Conservation (phyloP, 2,329 filamentous ascomycete species). For the Thelonectria olida region DNA sequence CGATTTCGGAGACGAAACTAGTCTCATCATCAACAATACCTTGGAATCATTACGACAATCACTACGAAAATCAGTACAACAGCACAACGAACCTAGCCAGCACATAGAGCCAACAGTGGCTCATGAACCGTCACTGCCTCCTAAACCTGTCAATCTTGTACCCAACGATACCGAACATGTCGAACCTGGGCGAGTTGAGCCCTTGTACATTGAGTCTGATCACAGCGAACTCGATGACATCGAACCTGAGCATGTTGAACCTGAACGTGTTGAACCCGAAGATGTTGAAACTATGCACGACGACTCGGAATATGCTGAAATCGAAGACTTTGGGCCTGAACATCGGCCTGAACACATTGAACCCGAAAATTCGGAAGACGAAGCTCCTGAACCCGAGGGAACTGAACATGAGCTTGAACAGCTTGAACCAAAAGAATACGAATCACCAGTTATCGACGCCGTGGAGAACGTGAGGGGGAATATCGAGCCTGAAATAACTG, state of each 20-base stretch:
- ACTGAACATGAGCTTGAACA: neutral
- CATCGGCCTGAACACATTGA: neutral
- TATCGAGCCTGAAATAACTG: neutral
- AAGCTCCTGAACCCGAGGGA: neutral
- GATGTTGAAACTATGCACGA: neutral
- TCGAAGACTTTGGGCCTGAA: neutral
- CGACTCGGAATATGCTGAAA: neutral
- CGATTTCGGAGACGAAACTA: constrained; percentile 65
- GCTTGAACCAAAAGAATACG: neutral
- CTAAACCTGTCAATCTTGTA: constrained; percentile 1
- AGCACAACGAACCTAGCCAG: constrained; percentile 25
- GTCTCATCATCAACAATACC: constrained; percentile 64
- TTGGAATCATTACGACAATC: constrained; percentile 59
- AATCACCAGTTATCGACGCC: neutral
- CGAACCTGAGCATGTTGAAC: neutral
- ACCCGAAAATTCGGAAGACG: neutral
- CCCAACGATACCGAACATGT: neutral
- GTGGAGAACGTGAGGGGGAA: neutral
- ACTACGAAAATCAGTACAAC: constrained; percentile 23
- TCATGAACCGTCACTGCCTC: constrained; percentile 9
- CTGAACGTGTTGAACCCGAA: neutral
- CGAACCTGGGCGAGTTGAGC: neutral
- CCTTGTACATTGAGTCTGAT: neutral
- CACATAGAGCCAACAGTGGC: constrained; percentile 12
- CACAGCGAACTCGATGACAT: neutral